Base-by-base conservation (phyloP, 2,329 filamentous ascomycete genomes). In the Colletotrichum costaricense region DNA sequence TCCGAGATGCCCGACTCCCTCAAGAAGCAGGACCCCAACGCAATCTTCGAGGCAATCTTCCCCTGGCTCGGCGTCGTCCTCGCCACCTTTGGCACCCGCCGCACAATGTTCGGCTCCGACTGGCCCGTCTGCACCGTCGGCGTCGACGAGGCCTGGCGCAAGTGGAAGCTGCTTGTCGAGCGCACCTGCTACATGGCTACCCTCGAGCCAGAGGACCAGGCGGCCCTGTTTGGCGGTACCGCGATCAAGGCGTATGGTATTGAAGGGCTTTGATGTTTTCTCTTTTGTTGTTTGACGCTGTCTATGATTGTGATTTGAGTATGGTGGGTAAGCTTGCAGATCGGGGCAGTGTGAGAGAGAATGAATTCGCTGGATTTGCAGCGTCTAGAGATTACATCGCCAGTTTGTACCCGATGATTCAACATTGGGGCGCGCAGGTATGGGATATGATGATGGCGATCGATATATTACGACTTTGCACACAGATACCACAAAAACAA, bases 101-200 rank as follows among this genome's bases (percentile, higher is more conserved):
- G 94, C 75, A 88, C 97, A 80, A 95, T 98, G 92, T 98, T 97
- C 82, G 95, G 93, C 28, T 95, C 93, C 76, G 95, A 98, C 82
- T 98, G 96, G 96, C 95, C 96, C 2, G 93, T 98, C 1, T 97
- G 95, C 83, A 95, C 94, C 75, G 84, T 94, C 42, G 78, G 81
- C 76, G 67, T 77, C 1, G 86, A 86, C 55, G 84, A 88, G 60
- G 91, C 93, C 38, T 98, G 95, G 95, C 84, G 85, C 46, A 89
- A 92, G 77, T 98, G 95, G 95, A 89, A 86, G 75, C 86, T 86
- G 24, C 86, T 97, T 1, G 93, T 97, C 22, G 90, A 92, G 75
- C 86, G 86, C 75, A 86, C 94, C 77, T 89, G 95, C 76, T 86
- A 88, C 82, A 88, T 92, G 86, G 89, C 89, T 1, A 86, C 86